Percentiles rank a stretch among this genome's conserved stretches.
Evolutionary conservation across 768 basidiomycete genomes (phyloP).

Genomic region (Astraeus odoratus): DNA sequence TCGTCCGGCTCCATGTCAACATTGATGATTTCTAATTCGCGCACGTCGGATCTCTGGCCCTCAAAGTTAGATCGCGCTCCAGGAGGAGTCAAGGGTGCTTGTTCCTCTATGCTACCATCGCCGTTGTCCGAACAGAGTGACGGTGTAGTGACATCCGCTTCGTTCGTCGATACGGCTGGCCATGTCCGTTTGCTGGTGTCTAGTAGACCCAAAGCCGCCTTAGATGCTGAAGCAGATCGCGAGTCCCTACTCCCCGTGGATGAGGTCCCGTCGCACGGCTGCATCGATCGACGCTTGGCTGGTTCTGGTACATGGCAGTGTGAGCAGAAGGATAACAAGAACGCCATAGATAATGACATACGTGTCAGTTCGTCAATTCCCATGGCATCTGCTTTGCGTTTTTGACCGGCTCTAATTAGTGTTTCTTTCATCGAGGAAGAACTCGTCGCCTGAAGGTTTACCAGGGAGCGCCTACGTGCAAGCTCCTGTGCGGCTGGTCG

Average conservation of each 20-base stretch:
- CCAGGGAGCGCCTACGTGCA: constrained; percentile 20
- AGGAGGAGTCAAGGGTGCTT: constrained; percentile 45
- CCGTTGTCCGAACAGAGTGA: constrained; percentile 68
- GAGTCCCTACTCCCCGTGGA: constrained; percentile 3
- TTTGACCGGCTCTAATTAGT: constrained; percentile 15
- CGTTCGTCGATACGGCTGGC: constrained; percentile 31
- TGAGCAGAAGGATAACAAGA: constrained; percentile 2
- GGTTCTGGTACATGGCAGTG: constrained; percentile 12
- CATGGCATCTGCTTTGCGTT: constrained; percentile 27
- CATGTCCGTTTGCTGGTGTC: constrained; percentile 12
- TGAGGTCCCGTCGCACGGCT: constrained; percentile 17
- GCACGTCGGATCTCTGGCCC: neutral
- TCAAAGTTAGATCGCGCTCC: constrained; percentile 19
- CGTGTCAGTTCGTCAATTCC: constrained; percentile 24
- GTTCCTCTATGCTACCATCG: constrained; percentile 42
- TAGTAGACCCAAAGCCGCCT: constrained; percentile 22
- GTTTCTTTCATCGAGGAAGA: constrained; percentile 9
- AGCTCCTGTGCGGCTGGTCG: constrained; percentile 16
- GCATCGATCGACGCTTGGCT: constrained; percentile 34
- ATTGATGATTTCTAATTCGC: constrained; percentile 27
- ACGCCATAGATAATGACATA: constrained; percentile 18
- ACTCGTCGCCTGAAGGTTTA: constrained; percentile 20
- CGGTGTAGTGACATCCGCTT: constrained; percentile 48
- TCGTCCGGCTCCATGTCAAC: constrained; percentile 29
- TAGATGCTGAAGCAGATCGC: constrained; percentile 12